Evolutionary conservation across 2,329 filamentous ascomycete genomes (phyloP), one percentile per base, ranked within the genome.

Genomic region (Botrytis paeoniae): DNA sequence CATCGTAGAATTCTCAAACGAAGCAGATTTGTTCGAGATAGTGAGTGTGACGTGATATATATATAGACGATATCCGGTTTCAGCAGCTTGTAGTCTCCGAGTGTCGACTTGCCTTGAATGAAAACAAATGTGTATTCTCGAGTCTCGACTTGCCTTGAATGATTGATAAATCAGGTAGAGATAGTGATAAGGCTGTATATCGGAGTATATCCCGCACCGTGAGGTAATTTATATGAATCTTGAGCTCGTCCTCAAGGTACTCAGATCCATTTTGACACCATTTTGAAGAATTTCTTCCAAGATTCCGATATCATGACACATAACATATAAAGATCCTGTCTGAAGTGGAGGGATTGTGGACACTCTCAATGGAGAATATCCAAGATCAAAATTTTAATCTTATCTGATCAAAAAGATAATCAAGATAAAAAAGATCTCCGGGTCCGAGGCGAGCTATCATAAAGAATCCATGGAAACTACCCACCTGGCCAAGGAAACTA

Each of bases 331-430:
- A 61, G 7, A 39, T 37, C 22, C 35, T 61, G 59, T 61, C 37
- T 61, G 35, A n/a, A 39, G 59, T 41, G 35, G 60, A 41, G 22
- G 39, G 35, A 25, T 29, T 41, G 41, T 64, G 62, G 62, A 64
- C 25, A 64, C 8, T 29, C 4, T 45, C 20, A 3, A 45, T 45
- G 62, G n/a, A 25, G 39, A 45, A 32, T 45, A 41, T n/a, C 37
- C 41, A 35, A 45, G 62, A 45, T 64, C 62, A 45, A 64, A 64
- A 4, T 20, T 43, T 25, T 18, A 39, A 51, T 71, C 45, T 65
- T 71, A 65, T 71, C 69, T 65, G 69, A 71, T 71, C 43, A 65
- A 54, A 62, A 51, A 71, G 69, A 71, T 71, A 41, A 70, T 41
- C 61, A 18, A n/a, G 63, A 66, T 66, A 39, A 37, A 51, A 7